phyloP scores from a whole-genome alignment of 2,329 filamentous ascomycete genomes.

The Cucurbitaria berberidis region DNA sequence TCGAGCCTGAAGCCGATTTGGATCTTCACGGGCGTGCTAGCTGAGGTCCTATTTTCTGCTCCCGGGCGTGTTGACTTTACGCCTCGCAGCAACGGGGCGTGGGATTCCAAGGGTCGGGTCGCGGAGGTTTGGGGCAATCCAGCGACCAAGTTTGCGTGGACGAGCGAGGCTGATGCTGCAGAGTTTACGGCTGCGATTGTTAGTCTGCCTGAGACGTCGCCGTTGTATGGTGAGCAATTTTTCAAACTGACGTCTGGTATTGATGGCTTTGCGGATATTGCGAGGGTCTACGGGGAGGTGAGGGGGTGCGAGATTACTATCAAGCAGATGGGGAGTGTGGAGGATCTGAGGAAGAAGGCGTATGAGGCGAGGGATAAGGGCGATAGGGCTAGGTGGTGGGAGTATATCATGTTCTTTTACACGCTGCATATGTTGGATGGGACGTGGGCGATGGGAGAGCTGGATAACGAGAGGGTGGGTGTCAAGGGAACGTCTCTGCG shows the following conservation, averaged over 20 bases:
- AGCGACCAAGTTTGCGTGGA: background rate
- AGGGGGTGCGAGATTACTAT: background rate
- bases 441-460: background rate
- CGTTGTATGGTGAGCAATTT: background rate
- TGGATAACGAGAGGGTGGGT: conserved; percentile 1
- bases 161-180: background rate
- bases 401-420: conserved; percentile 2
- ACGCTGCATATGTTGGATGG: background rate
- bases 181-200: background rate
- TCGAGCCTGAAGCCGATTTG: conserved; percentile 17
- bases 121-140: background rate
- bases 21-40: conserved; percentile 9
- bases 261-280: background rate
- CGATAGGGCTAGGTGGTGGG: background rate
- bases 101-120: background rate
- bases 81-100: background rate
- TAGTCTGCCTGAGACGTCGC: background rate
- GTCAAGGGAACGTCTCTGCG: background rate
- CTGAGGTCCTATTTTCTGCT: conserved; percentile 9
- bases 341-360: background rate
- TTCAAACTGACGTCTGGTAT: background rate
- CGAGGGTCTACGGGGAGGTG: background rate
- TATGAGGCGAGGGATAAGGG: background rate
- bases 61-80: background rate
- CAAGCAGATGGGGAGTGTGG: background rate